Base-by-base conservation (phyloP, 2,329 filamentous ascomycete genomes). In the Colletotrichum chrysophilum region DNA sequence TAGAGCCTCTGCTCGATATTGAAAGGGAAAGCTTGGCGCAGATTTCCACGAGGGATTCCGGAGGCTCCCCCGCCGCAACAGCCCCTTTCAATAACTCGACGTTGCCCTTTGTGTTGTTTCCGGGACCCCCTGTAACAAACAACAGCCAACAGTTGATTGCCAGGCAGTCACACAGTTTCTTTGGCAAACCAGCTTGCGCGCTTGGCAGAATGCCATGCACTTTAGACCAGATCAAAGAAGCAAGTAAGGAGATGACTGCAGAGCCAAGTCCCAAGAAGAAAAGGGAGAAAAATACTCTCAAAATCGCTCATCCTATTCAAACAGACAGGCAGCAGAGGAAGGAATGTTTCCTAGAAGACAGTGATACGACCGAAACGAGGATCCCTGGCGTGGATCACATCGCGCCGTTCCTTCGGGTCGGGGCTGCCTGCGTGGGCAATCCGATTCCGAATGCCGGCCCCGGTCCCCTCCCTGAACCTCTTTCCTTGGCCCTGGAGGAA, bases 41-140 rank as follows among this genome's bases (percentile, higher is more conserved):
- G 16, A 60, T 43, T 64, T 56, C n/a, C 69, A 72, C 56, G 43
- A 62, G 64, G 69, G 21, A 75, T 36, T 36, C 21, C 74, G 74
- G 70, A 76, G 30, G 70, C 56, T 76, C 64, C 32, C 16, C 56
- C 65, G 48, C 74, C 74, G 70, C 34, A 36, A 26, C n/a, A 18
- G 12, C 28, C 62, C 64, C 21, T 52, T 73, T 12, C 26, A 60
- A 65, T 26, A 52, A 62, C 21, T 28, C n/a, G 18, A 62, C 14
- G 16, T 43, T 60, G 66, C 66, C 65, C 48, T 55, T 13, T 30
- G n/a, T 14, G 36, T 26, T 36, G 32, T 48, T 60, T n/a, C 66
- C 48, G 6, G 18, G n/a, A 7, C 60, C 30, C 32, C 38, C 62
- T 48, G n/a, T n/a, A 18, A 34, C 13, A 30, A 21, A 7, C 30